Conservation (phyloP, 768 basidiomycete species). For the Pleurotus pulmonarius region DNA sequence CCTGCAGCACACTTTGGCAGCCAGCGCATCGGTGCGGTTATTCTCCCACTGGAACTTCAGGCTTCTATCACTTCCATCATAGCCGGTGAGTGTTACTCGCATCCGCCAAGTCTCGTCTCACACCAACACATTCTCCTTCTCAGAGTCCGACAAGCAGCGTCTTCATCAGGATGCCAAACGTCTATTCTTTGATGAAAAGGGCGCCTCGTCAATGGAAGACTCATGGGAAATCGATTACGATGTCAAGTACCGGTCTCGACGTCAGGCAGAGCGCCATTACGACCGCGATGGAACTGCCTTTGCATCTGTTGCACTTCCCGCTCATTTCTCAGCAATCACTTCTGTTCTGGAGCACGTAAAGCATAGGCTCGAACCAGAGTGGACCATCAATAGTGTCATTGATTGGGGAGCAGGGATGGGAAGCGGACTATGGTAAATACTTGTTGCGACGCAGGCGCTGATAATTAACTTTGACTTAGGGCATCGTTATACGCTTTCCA, state of each 20-base stretch:
- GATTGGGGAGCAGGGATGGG: constrained; percentile 88
- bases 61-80: constrained; percentile 65
- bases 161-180: constrained; percentile 71
- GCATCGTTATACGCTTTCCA: constrained; percentile 67
- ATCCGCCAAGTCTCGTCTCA: constrained; percentile 8
- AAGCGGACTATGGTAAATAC: constrained; percentile 73
- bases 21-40: constrained; percentile 63
- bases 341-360: constrained; percentile 71
- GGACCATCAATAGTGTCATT: constrained; percentile 56
- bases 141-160: constrained; percentile 61
- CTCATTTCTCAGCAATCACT: constrained; percentile 77
- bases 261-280: constrained; percentile 54
- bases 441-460: background rate
- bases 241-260: constrained; percentile 54
- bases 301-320: constrained; percentile 79
- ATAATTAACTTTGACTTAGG: constrained; percentile 35
- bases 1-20: constrained; percentile 83
- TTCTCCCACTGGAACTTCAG: constrained; percentile 71
- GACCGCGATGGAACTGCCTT: constrained; percentile 81
- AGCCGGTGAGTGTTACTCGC: constrained; percentile 39
- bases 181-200: constrained; percentile 47
- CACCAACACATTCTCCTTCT: background rate
- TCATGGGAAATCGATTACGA: constrained; percentile 57
- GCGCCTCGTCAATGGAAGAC: constrained; percentile 21
- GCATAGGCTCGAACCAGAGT: constrained; percentile 59